phyloP scores from a whole-genome alignment of 345 rosid species.

The Stellera chamaejasme region DNA sequence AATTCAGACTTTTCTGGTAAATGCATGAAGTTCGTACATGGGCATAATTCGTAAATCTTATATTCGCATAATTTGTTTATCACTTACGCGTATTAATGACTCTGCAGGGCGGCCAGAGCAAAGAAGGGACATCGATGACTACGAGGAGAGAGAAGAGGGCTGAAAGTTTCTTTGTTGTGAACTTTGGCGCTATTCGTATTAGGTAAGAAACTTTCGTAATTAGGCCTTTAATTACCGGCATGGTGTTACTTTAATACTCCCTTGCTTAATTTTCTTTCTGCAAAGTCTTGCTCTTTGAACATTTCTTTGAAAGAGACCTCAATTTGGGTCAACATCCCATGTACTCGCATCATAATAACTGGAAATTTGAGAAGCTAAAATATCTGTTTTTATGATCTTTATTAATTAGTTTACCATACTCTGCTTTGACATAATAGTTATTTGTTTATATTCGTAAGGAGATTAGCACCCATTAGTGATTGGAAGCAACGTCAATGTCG shows the following conservation, averaged over 20 bases:
- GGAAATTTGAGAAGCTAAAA: neutral
- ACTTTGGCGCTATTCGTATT: neutral
- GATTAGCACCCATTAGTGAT: too few species aligned
- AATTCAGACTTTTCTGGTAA: neutral
- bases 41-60: neutral
- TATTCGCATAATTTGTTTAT: too few species aligned
- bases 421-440: too few species aligned
- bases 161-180: neutral
- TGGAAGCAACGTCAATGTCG: too few species aligned
- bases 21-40: neutral
- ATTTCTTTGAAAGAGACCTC: conserved; percentile 4
- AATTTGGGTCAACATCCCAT: neutral
- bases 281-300: neutral
- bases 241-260: neutral
- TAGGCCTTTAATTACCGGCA: too few species aligned
- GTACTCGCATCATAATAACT: neutral
- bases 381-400: neutral
- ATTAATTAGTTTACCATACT: neutral
- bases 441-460: too few species aligned
- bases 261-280: neutral
- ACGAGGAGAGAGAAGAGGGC: conserved; percentile 4
- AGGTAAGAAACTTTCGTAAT: neutral
- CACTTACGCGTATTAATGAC: neutral
- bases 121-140: conserved; percentile 1
- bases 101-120: neutral